Evolutionary conservation across 352 stramenopile genomes (phyloP), one percentile per base, ranked within the genome.

Genomic region (Blastocystis sp.): DNA sequence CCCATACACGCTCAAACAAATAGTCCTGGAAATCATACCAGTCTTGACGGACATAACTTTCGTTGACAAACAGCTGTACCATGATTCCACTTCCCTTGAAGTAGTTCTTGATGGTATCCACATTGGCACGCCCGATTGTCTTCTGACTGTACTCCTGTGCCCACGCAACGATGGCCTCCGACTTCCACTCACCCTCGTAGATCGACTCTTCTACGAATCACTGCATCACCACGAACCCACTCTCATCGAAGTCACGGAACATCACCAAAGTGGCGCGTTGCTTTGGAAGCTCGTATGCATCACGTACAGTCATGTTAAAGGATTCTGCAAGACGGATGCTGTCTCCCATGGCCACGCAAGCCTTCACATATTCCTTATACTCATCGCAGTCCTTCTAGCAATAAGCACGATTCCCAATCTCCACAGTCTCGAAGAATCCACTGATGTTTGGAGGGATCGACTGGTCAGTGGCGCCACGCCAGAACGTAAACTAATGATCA

Each of bases 191-290:
- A 8, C 64, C 30, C 5, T 85, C 73, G 56, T 66, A 85, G 18
- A 85, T 47, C 20, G 47, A 26, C 26, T 85, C 73, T 34, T 85
- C 73, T 85, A 45, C 73, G 5, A 1, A 16, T 68, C 54, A 85
- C 24, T 16, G 2, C 4, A 8, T 9, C 47, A 11, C 26, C 9
- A 16, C 50, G 37, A 6, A 0, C 34, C 66, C 37, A 89, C 66
- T 76, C 66, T 89, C 78, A 43, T 89, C 78, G 30, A 89, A 89
- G 47, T 89, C 78, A n/a, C 78, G 63, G 66, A 66, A 89, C 63
- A 89, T 79, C 55, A 89, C 66, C 43, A 89, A 59, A 8, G 34
- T 56, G 34, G 78, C 63, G 37, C 47, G 63, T 3, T 55, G 63
- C 63, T 76, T 89, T 3, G 78, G 78, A 4, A 89, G 63, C 47